Percentiles rank a stretch among this genome's conserved stretches.
Conservation (phyloP, 805 yeast genomes). For the Saccharomycopsis amapae region DNA sequence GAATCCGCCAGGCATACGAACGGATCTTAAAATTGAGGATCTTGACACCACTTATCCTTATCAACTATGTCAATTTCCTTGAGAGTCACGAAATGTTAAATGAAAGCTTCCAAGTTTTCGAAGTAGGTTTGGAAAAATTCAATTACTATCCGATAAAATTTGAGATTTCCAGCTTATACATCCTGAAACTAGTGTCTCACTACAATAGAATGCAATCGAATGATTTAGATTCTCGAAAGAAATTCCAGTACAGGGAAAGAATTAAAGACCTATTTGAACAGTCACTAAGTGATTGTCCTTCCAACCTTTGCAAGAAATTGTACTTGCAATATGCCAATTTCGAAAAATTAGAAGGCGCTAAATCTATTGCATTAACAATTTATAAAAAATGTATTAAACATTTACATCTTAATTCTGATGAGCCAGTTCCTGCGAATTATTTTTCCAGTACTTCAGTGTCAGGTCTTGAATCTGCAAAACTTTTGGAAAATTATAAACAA, state of each 20-base stretch:
- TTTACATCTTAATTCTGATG: constrained; percentile 10
- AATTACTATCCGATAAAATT: constrained; percentile 47
- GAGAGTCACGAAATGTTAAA: constrained; percentile 41
- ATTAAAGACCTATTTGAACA: constrained; percentile 71
- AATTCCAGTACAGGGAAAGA: constrained; percentile 35
- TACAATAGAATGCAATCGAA: background rate
- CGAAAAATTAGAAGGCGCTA: constrained; percentile 51
- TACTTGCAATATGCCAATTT: constrained; percentile 50
- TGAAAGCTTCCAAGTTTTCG: constrained; percentile 54
- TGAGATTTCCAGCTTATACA: constrained; percentile 67
- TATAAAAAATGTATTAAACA: constrained; percentile 44
- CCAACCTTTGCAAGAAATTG: constrained; percentile 40
- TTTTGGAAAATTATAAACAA: constrained; percentile 9
- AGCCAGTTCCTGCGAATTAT: background rate
- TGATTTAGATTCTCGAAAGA: constrained; percentile 23
- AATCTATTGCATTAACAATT: constrained; percentile 42
- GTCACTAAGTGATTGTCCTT: constrained; percentile 47
- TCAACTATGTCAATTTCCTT: constrained; percentile 59
- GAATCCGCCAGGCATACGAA: constrained; percentile 42
- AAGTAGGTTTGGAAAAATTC: constrained; percentile 58
- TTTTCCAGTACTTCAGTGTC: background rate
- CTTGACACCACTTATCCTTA: constrained; percentile 59
- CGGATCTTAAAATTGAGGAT: constrained; percentile 48
- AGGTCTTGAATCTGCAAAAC: background rate
- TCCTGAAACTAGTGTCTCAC: constrained; percentile 40